A percentile compares a stretch with the other conserved stretches of the same genome.
phyloP scores from a whole-genome alignment of 768 basidiomycete species.

The Psilocybe tampanensis region DNA sequence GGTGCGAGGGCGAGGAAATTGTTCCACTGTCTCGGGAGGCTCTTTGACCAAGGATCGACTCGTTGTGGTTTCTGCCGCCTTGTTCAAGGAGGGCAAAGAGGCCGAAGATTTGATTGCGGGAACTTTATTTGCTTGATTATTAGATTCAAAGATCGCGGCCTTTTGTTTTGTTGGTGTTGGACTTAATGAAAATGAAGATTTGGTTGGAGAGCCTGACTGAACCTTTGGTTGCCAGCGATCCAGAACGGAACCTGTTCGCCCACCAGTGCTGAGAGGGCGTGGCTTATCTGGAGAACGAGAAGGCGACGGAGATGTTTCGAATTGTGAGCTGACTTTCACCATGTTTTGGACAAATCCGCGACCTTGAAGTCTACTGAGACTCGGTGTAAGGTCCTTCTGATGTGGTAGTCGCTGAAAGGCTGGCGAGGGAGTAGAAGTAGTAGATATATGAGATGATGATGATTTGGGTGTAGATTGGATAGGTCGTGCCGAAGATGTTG shows the following conservation, averaged over 20 bases:
- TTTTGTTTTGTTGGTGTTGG: slow-evolving; percentile 33
- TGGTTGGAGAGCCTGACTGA: slow-evolving; percentile 42
- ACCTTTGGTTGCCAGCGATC: slow-evolving; percentile 67
- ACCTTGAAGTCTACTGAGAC: slow-evolving; percentile 80
- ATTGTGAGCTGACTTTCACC: slow-evolving; percentile 67
- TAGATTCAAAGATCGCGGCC: slow-evolving; percentile 12
- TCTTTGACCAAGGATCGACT: slow-evolving; percentile 19
- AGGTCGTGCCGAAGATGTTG: slow-evolving; percentile 50
- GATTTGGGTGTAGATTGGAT: slow-evolving; percentile 52
- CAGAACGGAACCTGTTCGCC: slow-evolving; percentile 57
- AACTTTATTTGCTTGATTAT: background rate
- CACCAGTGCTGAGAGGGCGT: slow-evolving; percentile 28
- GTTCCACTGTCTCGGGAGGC: slow-evolving; percentile 20
- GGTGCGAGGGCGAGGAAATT: slow-evolving; percentile 30
- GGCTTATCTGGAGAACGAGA: slow-evolving; percentile 35
- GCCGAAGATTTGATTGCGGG: slow-evolving; percentile 35
- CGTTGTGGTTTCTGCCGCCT: slow-evolving; percentile 18
- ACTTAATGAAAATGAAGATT: slow-evolving; percentile 34
- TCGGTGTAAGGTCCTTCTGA: slow-evolving; percentile 77
- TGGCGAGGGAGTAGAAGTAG: slow-evolving; percentile 49
- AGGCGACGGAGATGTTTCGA: slow-evolving; percentile 44
- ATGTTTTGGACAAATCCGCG: slow-evolving; percentile 86
- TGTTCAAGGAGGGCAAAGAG: slow-evolving; percentile 41
- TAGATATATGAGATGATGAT: slow-evolving; percentile 45
- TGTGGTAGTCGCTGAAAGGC: slow-evolving; percentile 59